Evolutionary conservation across 805 yeast genomes (phyloP).

Genomic region (Saccharomycopsis oosterbeekiorum): DNA sequence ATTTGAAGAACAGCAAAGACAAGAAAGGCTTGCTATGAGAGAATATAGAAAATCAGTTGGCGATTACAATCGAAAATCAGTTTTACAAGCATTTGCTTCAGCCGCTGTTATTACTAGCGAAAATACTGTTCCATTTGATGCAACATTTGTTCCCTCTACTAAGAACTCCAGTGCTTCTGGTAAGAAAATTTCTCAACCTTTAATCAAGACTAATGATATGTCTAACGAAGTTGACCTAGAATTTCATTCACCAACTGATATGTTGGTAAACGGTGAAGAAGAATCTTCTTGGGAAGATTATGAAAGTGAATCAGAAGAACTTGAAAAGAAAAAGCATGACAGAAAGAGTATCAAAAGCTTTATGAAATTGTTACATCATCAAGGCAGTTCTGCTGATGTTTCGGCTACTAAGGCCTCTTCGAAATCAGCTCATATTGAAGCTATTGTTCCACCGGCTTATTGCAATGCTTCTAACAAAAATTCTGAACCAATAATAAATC

Average conservation of each 20-base stretch:
- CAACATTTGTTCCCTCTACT: not conserved
- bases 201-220: not conserved
- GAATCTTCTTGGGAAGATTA: not conserved
- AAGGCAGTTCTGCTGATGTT: not conserved
- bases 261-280: not conserved
- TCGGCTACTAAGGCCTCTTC: not conserved
- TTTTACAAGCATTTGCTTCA: not conserved
- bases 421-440: not conserved
- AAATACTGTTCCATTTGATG: not conserved
- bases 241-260: not conserved
- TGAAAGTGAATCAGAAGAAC: conserved; percentile 1
- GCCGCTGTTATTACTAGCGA: not conserved
- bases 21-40: not conserved
- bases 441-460: not conserved
- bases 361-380: not conserved
- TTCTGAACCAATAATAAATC: not conserved
- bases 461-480: not conserved
- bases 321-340: not conserved
- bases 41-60: not conserved
- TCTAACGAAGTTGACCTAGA: not conserved
- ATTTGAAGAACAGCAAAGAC: conserved; percentile 1
- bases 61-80: not conserved
- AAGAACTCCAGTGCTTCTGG: not conserved
- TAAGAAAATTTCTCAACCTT: not conserved
- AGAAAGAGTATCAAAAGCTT: not conserved